phyloP scores from a whole-genome alignment of 1,284 basidiomycete genomes.

The Coriolopsis trogii region DNA sequence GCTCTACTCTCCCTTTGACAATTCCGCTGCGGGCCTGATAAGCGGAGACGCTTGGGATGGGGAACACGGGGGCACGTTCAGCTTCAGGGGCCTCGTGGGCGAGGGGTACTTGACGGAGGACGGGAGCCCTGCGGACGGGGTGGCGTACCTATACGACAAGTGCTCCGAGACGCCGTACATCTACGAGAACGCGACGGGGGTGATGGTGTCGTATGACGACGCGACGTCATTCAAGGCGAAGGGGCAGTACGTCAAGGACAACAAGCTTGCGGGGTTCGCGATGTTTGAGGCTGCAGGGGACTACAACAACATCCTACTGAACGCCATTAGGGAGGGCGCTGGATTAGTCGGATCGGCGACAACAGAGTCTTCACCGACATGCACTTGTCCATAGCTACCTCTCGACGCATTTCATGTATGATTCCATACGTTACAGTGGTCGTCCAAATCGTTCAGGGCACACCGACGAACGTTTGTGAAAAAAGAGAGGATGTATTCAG shows the following conservation, averaged over 20 bases:
- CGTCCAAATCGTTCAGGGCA: no score
- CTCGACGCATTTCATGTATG: no score
- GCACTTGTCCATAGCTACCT: no score
- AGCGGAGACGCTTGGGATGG: conserved; percentile 58
- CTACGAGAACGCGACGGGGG: conserved; percentile 49
- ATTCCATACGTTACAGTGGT: no score
- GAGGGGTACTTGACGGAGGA: conserved; percentile 53
- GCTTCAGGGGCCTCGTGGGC: conserved; percentile 58
- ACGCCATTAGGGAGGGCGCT: conserved; percentile 23
- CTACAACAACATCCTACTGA: conserved; percentile 30
- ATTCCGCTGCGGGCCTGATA: conserved; percentile 42
- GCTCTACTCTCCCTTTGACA: conserved; percentile 41
- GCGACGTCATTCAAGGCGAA: conserved; percentile 55
- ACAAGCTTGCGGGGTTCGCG: conserved; percentile 50
- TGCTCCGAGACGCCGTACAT: conserved; percentile 70
- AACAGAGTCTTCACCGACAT: no score
- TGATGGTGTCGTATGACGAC: conserved; percentile 63
- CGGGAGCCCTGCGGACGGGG: conserved; percentile 47
- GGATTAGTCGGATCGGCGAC: conserved; percentile 31
- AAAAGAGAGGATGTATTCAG: conserved; percentile 6
- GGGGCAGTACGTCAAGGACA: conserved; percentile 43
- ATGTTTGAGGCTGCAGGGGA: conserved; percentile 60
- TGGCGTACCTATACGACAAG: conserved; percentile 51
- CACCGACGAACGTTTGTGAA: neutral
- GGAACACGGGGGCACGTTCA: conserved; percentile 43